A percentile compares a stretch with the other conserved stretches of the same genome.
Evolutionary conservation across 371 early-diverging fungal species (phyloP).

Genomic region (Entomophthora muscae): DNA sequence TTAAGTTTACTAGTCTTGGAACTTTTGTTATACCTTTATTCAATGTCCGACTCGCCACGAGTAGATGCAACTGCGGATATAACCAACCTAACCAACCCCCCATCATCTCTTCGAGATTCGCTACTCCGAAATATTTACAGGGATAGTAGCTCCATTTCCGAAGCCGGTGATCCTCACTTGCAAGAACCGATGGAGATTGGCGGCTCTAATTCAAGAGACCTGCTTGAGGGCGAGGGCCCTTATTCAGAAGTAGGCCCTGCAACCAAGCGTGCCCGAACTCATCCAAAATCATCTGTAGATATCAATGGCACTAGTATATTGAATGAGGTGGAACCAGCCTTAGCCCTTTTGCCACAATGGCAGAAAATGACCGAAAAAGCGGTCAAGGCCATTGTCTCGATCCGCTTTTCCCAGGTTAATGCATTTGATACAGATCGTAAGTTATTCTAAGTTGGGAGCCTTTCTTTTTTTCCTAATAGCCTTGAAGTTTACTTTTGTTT

Average conservation of each 20-base stretch:
- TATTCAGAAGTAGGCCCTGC: not conserved
- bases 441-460: too few species aligned
- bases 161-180: not conserved
- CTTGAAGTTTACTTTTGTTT: too few species aligned
- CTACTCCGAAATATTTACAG: not conserved
- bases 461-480: too few species aligned
- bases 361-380: conserved; percentile 42
- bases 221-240: not conserved
- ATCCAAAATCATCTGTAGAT: not conserved
- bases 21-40: too few species aligned
- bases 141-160: not conserved
- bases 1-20: too few species aligned
- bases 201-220: not conserved
- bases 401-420: conserved; percentile 50
- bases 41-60: not conserved
- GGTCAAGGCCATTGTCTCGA: conserved; percentile 57
- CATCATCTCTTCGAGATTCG: not conserved
- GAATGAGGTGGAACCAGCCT: not conserved
- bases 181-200: not conserved
- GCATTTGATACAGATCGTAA: conserved; percentile 64
- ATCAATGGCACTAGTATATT: not conserved
- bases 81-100: not conserved
- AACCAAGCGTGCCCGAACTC: not conserved
- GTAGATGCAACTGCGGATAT: not conserved
- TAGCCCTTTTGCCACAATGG: conserved; percentile 22